phyloP scores from a whole-genome alignment of 768 basidiomycete genomes.

The Amanita inopinata region DNA sequence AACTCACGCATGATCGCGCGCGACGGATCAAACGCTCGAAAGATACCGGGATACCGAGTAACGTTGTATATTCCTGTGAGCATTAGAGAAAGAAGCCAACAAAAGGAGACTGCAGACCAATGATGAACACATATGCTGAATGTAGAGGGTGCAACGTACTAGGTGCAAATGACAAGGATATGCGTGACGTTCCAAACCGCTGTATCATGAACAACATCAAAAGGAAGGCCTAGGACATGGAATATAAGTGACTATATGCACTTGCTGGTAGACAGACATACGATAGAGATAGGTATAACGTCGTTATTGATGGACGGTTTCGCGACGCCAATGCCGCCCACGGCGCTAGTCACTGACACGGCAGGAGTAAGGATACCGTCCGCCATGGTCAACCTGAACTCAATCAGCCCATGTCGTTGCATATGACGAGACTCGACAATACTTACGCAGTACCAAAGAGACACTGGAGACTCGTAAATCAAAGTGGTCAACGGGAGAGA shows the following conservation, averaged over 20 bases:
- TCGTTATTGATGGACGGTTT: constrained; percentile 35
- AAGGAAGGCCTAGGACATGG: constrained; percentile 34
- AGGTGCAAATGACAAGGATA: constrained; percentile 46
- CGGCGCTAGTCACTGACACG: constrained; percentile 59
- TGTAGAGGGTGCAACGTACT: constrained; percentile 20
- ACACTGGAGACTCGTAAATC: constrained; percentile 24
- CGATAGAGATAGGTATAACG: constrained; percentile 52
- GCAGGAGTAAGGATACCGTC: constrained; percentile 64
- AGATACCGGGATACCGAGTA: constrained; percentile 43
- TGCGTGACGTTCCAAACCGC: constrained; percentile 45
- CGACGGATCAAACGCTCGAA: constrained; percentile 59
- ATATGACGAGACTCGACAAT: constrained; percentile 12
- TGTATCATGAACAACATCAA: constrained; percentile 49
- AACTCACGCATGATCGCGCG: constrained; percentile 49
- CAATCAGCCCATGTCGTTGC: neutral
- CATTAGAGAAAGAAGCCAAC: constrained; percentile 47
- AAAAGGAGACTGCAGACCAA: constrained; percentile 30
- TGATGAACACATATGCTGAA: neutral
- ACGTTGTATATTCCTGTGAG: constrained; percentile 52
- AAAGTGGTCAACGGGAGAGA: neutral
- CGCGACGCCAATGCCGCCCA: constrained; percentile 56
- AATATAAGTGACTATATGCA: constrained; percentile 39
- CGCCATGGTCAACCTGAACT: constrained; percentile 46
- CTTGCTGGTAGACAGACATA: constrained; percentile 49
- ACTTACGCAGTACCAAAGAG: constrained; percentile 48